phyloP scores from a whole-genome alignment of 441 rosid genomes.

The Cnidoscolus chayamansa region DNA sequence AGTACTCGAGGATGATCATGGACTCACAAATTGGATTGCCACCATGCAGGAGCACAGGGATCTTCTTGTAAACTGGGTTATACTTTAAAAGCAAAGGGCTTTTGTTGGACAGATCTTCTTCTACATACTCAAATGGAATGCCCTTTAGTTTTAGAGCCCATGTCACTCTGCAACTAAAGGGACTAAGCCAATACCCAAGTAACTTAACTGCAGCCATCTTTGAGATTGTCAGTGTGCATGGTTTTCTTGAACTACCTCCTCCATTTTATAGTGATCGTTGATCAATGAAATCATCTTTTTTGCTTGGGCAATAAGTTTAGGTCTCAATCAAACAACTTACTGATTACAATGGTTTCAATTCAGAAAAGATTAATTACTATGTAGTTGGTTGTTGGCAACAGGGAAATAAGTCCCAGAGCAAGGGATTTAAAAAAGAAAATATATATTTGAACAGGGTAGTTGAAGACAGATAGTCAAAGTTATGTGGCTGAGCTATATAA shows the following conservation, averaged over 20 bases:
- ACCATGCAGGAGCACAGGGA: slow-evolving; percentile 42
- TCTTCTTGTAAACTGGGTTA: slow-evolving; percentile 46
- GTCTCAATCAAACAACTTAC: too few species aligned
- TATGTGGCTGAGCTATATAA: too few species aligned
- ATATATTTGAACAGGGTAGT: too few species aligned
- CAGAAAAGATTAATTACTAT: too few species aligned
- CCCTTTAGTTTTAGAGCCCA: slow-evolving; percentile 47
- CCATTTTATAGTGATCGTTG: slow-evolving; percentile 7
- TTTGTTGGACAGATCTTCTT: slow-evolving; percentile 45
- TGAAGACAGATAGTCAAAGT: too few species aligned
- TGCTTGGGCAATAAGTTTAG: background rate
- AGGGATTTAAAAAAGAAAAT: too few species aligned
- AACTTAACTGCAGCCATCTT: slow-evolving; percentile 28
- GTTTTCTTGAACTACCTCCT: too few species aligned
- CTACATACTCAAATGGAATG: slow-evolving; percentile 31
- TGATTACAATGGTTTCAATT: too few species aligned
- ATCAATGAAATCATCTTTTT: background rate
- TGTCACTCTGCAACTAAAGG: slow-evolving; percentile 32
- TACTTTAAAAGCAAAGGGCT: slow-evolving; percentile 33
- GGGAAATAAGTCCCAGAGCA: too few species aligned
- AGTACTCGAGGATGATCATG: slow-evolving; percentile 9
- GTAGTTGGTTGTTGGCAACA: too few species aligned
- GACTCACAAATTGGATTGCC: slow-evolving; percentile 28
- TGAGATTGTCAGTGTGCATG: background rate
- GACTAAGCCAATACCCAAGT: slow-evolving; percentile 38